phyloP scores from a whole-genome alignment of 108 stramenopile species.

The Nannochloropsis gaditana region DNA sequence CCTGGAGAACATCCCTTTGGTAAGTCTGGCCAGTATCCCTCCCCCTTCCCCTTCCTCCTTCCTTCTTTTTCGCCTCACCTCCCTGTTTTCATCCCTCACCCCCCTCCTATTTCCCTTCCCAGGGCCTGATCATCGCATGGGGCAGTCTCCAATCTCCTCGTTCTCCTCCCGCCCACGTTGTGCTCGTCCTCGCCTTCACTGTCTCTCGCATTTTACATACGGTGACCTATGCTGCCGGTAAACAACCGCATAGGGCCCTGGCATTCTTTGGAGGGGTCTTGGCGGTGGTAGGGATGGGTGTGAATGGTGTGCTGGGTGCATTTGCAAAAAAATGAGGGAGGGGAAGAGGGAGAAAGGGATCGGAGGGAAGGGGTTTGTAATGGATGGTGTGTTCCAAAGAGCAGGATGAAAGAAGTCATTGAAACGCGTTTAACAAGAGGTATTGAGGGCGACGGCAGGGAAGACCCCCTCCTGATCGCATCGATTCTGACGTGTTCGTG shows the following conservation, averaged over 20 bases:
- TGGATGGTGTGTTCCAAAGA: too few relatives aligned
- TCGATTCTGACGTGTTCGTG: too few relatives aligned
- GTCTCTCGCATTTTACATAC: slow-evolving; percentile 9
- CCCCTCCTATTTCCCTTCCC: not conserved
- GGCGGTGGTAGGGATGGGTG: not conserved
- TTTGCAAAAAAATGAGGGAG: not conserved
- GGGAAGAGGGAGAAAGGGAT: too few relatives aligned
- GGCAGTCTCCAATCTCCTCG: not conserved
- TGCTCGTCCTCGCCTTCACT: not conserved
- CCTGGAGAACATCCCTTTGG: slow-evolving; percentile 24
- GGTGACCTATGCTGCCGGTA: slow-evolving; percentile 14
- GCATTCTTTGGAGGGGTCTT: not conserved
- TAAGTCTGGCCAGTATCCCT: not conserved
- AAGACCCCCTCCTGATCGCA: too few relatives aligned
- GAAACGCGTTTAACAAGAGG: too few relatives aligned
- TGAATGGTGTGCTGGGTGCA: not conserved
- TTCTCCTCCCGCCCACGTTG: not conserved
- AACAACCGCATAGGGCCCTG: slow-evolving; percentile 12
- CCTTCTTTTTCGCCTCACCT: not conserved
- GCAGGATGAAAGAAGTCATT: too few relatives aligned
- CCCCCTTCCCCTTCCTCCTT: not conserved
- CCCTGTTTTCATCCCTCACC: not conserved
- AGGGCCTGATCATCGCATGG: slow-evolving; percentile 21
- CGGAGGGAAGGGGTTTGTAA: too few relatives aligned
- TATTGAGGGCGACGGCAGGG: too few relatives aligned